These are phyloP conservation scores for Termitomyces sp. DNA, from an alignment of 768 basidiomycete genomes.

Conservation along the genomic window DNA sequence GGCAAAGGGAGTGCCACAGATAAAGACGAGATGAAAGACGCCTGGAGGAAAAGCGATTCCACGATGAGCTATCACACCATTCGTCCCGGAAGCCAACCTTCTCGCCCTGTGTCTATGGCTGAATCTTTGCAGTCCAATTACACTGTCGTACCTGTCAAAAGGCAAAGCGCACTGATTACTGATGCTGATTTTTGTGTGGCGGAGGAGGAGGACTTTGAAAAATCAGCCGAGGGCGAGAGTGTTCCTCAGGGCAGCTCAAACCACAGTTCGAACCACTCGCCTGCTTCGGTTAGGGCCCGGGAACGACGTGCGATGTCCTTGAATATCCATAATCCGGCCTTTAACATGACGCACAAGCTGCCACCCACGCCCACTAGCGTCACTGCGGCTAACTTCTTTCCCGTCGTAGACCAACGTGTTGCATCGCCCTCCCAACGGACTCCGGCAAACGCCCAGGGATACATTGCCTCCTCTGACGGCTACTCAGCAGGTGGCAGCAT, in stretches of 20 bases:
- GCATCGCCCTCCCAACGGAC: constrained; percentile 36
- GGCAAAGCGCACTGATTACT: constrained; percentile 61
- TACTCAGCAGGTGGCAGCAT: constrained; percentile 36
- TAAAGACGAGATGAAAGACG: constrained; percentile 51
- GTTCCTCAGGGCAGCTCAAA: constrained; percentile 2
- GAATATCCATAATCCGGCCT: constrained; percentile 33
- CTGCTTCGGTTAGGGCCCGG: constrained; percentile 39
- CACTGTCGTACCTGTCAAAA: constrained; percentile 65
- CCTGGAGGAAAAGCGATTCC: constrained; percentile 78
- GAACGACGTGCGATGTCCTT: constrained; percentile 67
- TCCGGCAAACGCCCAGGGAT: constrained; percentile 28
- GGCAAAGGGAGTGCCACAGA: constrained; percentile 11
- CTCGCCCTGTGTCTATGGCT: constrained; percentile 73
- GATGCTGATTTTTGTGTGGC: constrained; percentile 64
- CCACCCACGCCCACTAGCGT: constrained; percentile 22
- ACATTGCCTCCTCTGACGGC: constrained; percentile 32
- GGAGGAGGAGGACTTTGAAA: constrained; percentile 38
- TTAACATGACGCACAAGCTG: constrained; percentile 17
- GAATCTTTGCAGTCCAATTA: constrained; percentile 71
- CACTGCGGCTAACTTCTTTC: constrained; percentile 25
- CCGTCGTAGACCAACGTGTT: constrained; percentile 25
- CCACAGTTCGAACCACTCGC: constrained; percentile 25
- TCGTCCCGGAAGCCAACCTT: constrained; percentile 49
- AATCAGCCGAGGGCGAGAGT: constrained; percentile 2
- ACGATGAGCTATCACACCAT: constrained; percentile 76